These are phyloP conservation scores for Sugiyamaella mastotermitis DNA, from an alignment of 805 yeast species.

Conservation along the genomic window DNA sequence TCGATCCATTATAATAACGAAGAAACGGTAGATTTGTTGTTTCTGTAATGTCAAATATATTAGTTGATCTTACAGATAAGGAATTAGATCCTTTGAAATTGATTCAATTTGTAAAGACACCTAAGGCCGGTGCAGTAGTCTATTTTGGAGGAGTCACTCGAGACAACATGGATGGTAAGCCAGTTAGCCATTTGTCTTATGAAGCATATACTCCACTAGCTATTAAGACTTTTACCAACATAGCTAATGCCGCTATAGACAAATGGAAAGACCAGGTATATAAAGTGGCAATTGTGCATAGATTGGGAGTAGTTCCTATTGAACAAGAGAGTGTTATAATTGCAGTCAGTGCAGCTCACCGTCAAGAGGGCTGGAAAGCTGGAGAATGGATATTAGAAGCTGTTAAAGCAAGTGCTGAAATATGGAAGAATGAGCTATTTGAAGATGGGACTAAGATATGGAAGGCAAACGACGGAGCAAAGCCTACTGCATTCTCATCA, in stretches of 20 bases:
- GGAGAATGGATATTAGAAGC: slow-evolving; percentile 40
- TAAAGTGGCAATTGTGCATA: slow-evolving; percentile 38
- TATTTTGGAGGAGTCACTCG: slow-evolving; percentile 48
- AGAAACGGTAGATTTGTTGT: no score
- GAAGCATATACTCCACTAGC: slow-evolving; percentile 44
- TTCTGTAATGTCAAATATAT: no score
- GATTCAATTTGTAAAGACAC: slow-evolving; percentile 37
- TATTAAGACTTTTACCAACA: slow-evolving; percentile 30
- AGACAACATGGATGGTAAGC: slow-evolving; percentile 37
- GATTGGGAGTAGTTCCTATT: slow-evolving; percentile 44
- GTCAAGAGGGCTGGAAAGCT: slow-evolving; percentile 44
- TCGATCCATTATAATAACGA: no score
- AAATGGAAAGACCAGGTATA: slow-evolving; percentile 30
- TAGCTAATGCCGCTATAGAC: slow-evolving; percentile 32
- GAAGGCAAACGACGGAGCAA: slow-evolving; percentile 34
- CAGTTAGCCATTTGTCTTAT: slow-evolving; percentile 37
- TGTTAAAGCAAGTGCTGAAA: slow-evolving; percentile 41
- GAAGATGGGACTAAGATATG: slow-evolving; percentile 37
- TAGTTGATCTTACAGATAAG: slow-evolving; percentile 5
- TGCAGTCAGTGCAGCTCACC: slow-evolving; percentile 40
- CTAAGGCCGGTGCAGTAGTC: slow-evolving; percentile 44
- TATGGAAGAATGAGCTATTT: slow-evolving; percentile 47
- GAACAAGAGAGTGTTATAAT: slow-evolving; percentile 42
- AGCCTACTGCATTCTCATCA: no score
- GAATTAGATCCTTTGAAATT: slow-evolving; percentile 16